Evolutionary conservation across 202 grass and related monocot genomes (phyloP).

Genomic region (Zizania palustris): DNA sequence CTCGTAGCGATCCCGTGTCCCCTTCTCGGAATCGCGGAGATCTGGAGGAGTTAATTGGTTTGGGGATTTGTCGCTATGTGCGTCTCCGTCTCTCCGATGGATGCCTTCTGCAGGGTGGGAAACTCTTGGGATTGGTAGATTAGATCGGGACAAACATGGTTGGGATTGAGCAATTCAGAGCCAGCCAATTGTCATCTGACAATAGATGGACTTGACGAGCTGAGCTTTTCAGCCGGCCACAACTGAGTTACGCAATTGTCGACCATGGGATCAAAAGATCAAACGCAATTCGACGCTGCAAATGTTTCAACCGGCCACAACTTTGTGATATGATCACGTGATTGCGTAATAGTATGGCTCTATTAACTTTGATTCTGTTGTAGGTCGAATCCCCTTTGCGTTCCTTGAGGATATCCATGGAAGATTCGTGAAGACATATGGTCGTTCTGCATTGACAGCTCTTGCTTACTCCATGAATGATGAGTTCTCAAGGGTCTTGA

Average conservation of each 20-base stretch:
- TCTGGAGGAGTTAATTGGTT: constrained; percentile 22
- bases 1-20: not conserved
- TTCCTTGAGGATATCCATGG: constrained; percentile 95
- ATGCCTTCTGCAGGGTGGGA: not conserved
- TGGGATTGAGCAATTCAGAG: not conserved
- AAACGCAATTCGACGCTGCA: not conserved
- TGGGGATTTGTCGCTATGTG: constrained; percentile 35
- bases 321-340: not conserved
- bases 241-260: constrained; percentile 1
- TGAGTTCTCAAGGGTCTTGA: constrained; percentile 90
- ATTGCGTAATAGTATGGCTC: not conserved
- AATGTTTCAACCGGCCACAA: not conserved
- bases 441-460: constrained; percentile 73
- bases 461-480: constrained; percentile 94
- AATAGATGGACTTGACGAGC: not conserved
- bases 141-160: constrained; percentile 27
- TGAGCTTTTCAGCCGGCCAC: not conserved
- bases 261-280: constrained; percentile 12
- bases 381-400: constrained; percentile 84
- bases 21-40: constrained; percentile 24
- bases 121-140: constrained; percentile 31
- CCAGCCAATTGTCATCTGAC: constrained; percentile 24
- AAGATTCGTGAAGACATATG: constrained; percentile 87
- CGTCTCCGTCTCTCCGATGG: constrained; percentile 10
- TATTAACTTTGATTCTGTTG: constrained; percentile 24